Evolutionary conservation across 768 basidiomycete genomes (phyloP), one percentile per base, ranked within the genome.

Genomic region (Mycena galericulata): DNA sequence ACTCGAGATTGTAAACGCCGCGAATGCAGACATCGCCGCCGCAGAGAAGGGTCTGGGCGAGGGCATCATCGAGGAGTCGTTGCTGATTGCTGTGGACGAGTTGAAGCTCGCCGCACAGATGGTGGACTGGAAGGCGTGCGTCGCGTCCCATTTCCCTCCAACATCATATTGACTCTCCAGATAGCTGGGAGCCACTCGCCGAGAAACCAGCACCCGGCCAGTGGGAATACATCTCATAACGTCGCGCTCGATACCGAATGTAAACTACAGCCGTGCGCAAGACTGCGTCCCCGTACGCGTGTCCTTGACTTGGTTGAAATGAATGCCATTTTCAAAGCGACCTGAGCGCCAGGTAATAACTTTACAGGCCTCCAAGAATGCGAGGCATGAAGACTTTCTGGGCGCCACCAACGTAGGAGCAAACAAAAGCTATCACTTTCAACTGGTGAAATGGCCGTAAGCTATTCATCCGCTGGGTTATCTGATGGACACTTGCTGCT

Each of bases 81-180:
- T 99, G 73, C 87, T 89, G 72, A 89, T 94, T 79, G 97, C 96
- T 14, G 81, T 89, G 72, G 92, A 93, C 75, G 97, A 99, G 79
- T 83, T 95, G 62, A 83, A 82, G 62, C 84, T 98, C 41, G 93
- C 86, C 6, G 83, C 83, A 34, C 93, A 93, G 81, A 93, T 98
- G 92, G 76, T 91, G n/a, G 92, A 96, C 76, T 99, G 95, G 96
- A 97, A 97, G 83, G 88, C 93, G 97, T 98, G 79, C 79, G 96
- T 92, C 59, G 40, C 59, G 61, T 55, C 49, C n/a, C 22, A 59
- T 30, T 55, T 54, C 45, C 10, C 69, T 30, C 14, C 41, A 17
- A 12, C n/a, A 60, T 47, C 30, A 51, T 43, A 40, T 65, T 61
- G 65, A 65, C 58, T 69, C 53, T 45, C 57, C 69, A 4, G 24